A percentile compares a stretch with the other conserved stretches of the same genome.
Conservation (phyloP, 2,329 filamentous ascomycete genomes). For the Cladophialophora chaetospira region DNA sequence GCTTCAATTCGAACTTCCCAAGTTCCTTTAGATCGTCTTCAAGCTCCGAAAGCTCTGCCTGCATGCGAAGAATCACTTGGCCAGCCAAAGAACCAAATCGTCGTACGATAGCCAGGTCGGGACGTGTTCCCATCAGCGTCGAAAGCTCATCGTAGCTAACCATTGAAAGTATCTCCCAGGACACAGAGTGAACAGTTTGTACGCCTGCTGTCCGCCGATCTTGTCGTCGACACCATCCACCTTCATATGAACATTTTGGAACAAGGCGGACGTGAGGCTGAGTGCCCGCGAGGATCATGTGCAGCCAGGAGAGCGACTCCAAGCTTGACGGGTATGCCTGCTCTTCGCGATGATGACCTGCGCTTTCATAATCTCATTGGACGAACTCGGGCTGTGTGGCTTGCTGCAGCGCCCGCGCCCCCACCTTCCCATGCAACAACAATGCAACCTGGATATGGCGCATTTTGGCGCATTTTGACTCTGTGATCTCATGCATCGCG, state of each 20-base stretch:
- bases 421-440: neutral
- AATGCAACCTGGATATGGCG: neutral
- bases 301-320: neutral
- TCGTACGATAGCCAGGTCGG: conserved; percentile 8
- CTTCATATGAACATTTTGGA: neutral
- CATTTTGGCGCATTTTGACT: neutral
- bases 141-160: conserved; percentile 12
- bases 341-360: neutral
- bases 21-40: conserved; percentile 8
- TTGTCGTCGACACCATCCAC: neutral
- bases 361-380: neutral
- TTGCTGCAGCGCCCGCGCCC: neutral
- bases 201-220: neutral
- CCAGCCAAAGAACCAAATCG: conserved; percentile 9
- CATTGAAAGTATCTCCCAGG: neutral
- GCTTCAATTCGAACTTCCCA: neutral
- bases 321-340: too few species aligned
- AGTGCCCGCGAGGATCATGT: neutral
- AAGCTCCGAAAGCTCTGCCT: conserved; percentile 14
- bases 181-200: neutral
- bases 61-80: conserved; percentile 4
- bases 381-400: neutral
- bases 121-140: conserved; percentile 1
- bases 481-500: neutral
- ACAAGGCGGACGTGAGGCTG: neutral